Percentiles rank a stretch among this genome's conserved stretches.
phyloP scores from a whole-genome alignment of 1,139 yeast species.

The Yarrowia galli region DNA sequence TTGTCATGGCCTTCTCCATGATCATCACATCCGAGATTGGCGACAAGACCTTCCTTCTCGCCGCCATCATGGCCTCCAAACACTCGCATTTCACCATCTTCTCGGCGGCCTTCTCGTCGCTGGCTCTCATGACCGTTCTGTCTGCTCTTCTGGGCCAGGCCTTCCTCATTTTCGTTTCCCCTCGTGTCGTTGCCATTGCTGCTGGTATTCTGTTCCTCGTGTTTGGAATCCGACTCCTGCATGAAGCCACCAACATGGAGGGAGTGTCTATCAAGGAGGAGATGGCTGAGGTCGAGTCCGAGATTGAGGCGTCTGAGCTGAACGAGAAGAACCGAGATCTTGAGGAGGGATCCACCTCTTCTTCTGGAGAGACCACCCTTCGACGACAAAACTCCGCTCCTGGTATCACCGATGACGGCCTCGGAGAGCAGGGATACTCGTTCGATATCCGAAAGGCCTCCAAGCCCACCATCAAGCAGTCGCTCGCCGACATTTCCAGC shows the following conservation, averaged over 20 bases:
- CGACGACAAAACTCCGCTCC: slow-evolving; percentile 48
- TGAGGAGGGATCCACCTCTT: slow-evolving; percentile 20
- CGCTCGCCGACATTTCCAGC: slow-evolving; percentile 11
- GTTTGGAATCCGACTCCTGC: slow-evolving; percentile 77
- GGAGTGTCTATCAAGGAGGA: slow-evolving; percentile 91
- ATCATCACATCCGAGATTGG: slow-evolving; percentile 93
- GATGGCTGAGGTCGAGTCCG: slow-evolving; percentile 95
- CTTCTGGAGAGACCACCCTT: slow-evolving; percentile 43
- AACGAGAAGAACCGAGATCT: slow-evolving; percentile 62
- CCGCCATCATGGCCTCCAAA: slow-evolving; percentile 98
- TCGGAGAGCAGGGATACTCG: slow-evolving; percentile 42
- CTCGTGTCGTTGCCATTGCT: slow-evolving; percentile 75
- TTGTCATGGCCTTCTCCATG: slow-evolving; percentile 61
- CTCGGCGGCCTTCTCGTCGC: slow-evolving; percentile 84
- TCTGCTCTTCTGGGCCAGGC: slow-evolving; percentile 94
- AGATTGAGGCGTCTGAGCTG: slow-evolving; percentile 70
- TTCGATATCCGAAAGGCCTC: slow-evolving; percentile 39
- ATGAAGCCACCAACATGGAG: slow-evolving; percentile 85
- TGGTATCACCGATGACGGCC: slow-evolving; percentile 48
- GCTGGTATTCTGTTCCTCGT: slow-evolving; percentile 84
- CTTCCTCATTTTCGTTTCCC: slow-evolving; percentile 82
- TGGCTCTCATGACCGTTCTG: slow-evolving; percentile 87
- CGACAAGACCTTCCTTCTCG: slow-evolving; percentile 94
- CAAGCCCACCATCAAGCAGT: slow-evolving; percentile 40
- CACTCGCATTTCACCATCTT: slow-evolving; percentile 83